phyloP scores from a whole-genome alignment of 768 basidiomycete genomes.

The Terana coerulea region DNA sequence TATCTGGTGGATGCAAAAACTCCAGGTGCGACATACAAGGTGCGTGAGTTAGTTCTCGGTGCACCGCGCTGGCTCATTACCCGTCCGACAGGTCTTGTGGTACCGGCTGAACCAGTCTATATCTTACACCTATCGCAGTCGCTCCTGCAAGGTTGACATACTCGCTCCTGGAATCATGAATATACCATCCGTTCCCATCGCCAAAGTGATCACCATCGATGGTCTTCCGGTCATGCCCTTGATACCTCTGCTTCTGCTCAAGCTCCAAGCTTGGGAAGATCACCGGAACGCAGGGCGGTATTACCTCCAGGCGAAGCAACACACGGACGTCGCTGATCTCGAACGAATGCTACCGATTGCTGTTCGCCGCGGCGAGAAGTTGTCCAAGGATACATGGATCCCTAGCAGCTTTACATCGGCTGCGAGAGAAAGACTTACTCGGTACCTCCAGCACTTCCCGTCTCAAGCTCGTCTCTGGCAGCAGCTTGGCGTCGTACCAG shows the following conservation, averaged over 20 bases:
- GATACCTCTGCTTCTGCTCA: conserved; percentile 24
- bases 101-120: neutral
- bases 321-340: conserved; percentile 38
- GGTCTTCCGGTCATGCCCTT: conserved; percentile 27
- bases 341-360: conserved; percentile 5
- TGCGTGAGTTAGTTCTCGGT: neutral
- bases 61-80: too few relatives aligned
- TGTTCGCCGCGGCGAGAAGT: neutral
- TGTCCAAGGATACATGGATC: conserved; percentile 1
- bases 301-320: conserved; percentile 33
- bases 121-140: neutral
- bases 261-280: conserved; percentile 29
- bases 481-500: conserved; percentile 3
- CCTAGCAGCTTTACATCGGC: neutral
- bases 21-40: conserved; percentile 14
- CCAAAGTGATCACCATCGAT: conserved; percentile 7
- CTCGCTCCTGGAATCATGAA: conserved; percentile 24
- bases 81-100: conserved; percentile 9
- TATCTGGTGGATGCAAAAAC: conserved; percentile 13
- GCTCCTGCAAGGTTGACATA: conserved; percentile 21
- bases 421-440: neutral
- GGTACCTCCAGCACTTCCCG: neutral
- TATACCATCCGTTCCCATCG: conserved; percentile 21
- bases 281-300: conserved; percentile 25
- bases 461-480: neutral